phyloP scores from a whole-genome alignment of 495 filamentous ascomycete genomes.

The Lindgomyces ingoldianus region DNA sequence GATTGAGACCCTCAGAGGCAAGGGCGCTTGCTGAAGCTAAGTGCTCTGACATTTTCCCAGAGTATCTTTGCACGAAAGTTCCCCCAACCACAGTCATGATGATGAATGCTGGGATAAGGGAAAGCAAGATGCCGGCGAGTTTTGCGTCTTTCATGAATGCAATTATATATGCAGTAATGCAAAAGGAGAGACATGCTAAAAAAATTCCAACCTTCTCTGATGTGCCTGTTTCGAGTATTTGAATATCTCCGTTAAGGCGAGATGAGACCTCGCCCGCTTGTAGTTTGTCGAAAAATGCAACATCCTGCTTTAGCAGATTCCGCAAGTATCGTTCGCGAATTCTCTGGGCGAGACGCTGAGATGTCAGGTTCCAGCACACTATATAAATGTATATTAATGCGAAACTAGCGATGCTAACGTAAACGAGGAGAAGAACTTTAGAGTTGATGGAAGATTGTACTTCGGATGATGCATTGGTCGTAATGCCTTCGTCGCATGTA shows the following conservation, averaged over 20 bases:
- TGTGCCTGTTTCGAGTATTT: constrained; percentile 51
- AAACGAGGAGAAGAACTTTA: constrained; percentile 64
- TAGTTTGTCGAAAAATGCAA: constrained; percentile 88
- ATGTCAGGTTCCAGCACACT: constrained; percentile 61
- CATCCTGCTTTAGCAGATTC: constrained; percentile 83
- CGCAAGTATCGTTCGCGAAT: constrained; percentile 76
- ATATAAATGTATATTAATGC: constrained; percentile 59
- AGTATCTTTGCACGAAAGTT: constrained; percentile 61
- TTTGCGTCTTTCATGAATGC: constrained; percentile 43
- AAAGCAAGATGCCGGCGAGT: constrained; percentile 62
- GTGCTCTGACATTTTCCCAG: constrained; percentile 54
- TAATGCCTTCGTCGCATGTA: constrained; percentile 48
- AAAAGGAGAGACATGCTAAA: constrained; percentile 41
- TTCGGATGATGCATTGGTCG: constrained; percentile 34
- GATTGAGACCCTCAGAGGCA: constrained; percentile 50
- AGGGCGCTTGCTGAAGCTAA: constrained; percentile 54
- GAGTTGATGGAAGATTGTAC: constrained; percentile 53
- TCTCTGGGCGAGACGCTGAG: constrained; percentile 62
- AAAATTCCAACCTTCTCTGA: constrained; percentile 46
- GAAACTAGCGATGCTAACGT: constrained; percentile 64
- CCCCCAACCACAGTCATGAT: constrained; percentile 65
- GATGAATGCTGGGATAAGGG: constrained; percentile 65
- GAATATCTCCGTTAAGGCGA: constrained; percentile 80
- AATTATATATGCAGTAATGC: constrained; percentile 44
- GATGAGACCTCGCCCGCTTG: constrained; percentile 92